These are phyloP conservation scores for Malassezia cuniculi DNA, from an alignment of 1,284 basidiomycete species.

Conservation along the genomic window DNA sequence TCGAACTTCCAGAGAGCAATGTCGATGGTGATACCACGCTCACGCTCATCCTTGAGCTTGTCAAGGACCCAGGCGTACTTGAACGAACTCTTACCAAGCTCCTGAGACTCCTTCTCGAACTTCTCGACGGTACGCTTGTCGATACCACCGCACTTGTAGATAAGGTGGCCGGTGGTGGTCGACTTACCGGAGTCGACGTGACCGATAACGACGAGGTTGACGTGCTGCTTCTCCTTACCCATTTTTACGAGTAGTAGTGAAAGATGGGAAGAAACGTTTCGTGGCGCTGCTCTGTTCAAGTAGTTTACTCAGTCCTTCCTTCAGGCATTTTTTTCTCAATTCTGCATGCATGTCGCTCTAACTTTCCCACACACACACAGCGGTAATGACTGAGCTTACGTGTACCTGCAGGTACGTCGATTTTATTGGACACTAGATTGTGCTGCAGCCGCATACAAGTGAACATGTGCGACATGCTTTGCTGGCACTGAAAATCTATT, in stretches of 20 bases:
- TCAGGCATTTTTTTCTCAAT: conserved; percentile 9
- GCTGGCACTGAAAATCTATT: too few species aligned
- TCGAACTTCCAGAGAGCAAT: conserved; percentile 57
- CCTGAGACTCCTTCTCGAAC: conserved; percentile 99
- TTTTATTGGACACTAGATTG: too few species aligned
- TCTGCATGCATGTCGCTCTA: too few species aligned
- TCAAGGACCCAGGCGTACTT: conserved; percentile 96
- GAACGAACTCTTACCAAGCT: conserved; percentile 99
- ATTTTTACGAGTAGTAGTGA: conserved; percentile 12
- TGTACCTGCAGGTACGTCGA: too few species aligned
- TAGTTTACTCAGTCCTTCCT: conserved; percentile 5
- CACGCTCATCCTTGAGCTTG: conserved; percentile 96
- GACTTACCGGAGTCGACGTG: conserved; percentile 60
- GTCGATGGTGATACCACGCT: conserved; percentile 99
- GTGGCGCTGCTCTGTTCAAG: conserved; percentile 1
- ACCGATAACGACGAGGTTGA: conserved; percentile 46
- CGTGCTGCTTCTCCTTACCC: conserved; percentile 27
- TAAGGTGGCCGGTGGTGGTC: conserved; percentile 98
- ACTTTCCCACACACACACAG: too few species aligned
- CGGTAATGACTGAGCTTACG: too few species aligned
- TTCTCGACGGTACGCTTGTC: conserved; percentile 99
- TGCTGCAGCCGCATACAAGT: too few species aligned
- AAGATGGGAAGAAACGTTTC: conserved; percentile 7
- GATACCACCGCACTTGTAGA: conserved; percentile 99
- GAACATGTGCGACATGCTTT: too few species aligned